Conservation (phyloP, 352 stramenopile genomes). For the Pythium utonaiense region DNA sequence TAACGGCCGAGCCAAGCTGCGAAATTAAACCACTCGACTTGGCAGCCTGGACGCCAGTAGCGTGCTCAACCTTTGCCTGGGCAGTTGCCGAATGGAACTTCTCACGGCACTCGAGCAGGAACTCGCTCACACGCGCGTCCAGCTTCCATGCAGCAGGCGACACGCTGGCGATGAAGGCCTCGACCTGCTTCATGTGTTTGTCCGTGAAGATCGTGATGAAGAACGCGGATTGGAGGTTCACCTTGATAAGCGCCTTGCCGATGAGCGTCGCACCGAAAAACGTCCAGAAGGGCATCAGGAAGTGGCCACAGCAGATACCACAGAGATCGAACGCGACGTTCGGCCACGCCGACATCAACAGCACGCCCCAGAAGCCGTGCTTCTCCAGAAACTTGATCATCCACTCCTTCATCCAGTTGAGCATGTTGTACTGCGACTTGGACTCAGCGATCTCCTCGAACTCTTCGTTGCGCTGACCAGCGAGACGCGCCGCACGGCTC, state of each 20-base stretch:
- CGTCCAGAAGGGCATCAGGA: slow-evolving; percentile 94
- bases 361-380: slow-evolving; percentile 91
- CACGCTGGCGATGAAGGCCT: slow-evolving; percentile 78
- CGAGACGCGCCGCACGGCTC: slow-evolving; percentile 80
- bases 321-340: slow-evolving; percentile 95
- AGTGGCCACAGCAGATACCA: slow-evolving; percentile 93
- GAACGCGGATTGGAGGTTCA: slow-evolving; percentile 87
- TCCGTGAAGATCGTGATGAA: slow-evolving; percentile 92
- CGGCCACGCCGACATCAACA: slow-evolving; percentile 92
- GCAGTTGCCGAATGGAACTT: slow-evolving; percentile 82
- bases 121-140: slow-evolving; percentile 77
- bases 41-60: slow-evolving; percentile 29
- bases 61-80: slow-evolving; percentile 57
- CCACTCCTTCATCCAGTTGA: slow-evolving; percentile 91
- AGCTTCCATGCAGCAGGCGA: slow-evolving; percentile 72
- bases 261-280: slow-evolving; percentile 94
- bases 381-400: slow-evolving; percentile 91
- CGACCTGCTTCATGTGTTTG: slow-evolving; percentile 75
- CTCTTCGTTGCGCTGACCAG: slow-evolving; percentile 86
- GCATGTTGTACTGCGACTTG: slow-evolving; percentile 82
- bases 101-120: slow-evolving; percentile 80
- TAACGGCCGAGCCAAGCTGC: slow-evolving; percentile 72
- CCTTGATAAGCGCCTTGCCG: slow-evolving; percentile 92
- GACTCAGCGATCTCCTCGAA: slow-evolving; percentile 86
- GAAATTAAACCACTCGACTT: slow-evolving; percentile 68